Evolutionary conservation across 1,284 basidiomycete species (phyloP).

Genomic region (Cutaneotrichosporon cavernicola): DNA sequence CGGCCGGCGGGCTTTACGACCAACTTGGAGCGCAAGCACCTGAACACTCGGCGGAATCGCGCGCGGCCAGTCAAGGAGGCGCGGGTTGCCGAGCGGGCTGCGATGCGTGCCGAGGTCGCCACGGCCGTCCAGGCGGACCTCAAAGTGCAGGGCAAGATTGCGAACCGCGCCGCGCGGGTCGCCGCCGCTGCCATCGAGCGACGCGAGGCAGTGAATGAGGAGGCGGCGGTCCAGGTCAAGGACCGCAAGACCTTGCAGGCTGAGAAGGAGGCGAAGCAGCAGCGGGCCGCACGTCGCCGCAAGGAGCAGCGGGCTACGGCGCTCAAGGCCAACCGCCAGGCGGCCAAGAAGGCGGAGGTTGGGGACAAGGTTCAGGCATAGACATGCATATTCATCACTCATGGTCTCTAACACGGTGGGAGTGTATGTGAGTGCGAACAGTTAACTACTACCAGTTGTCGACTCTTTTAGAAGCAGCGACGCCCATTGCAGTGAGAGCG

Average conservation of each 20-base stretch:
- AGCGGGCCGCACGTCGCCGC: neutral
- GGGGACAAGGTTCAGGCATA: slow-evolving; percentile 10
- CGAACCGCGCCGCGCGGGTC: slow-evolving; percentile 6
- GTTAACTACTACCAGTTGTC: neutral
- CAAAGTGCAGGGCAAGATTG: neutral
- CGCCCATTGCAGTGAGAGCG: neutral
- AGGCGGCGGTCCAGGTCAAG: slow-evolving; percentile 2
- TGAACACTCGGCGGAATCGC: slow-evolving; percentile 35
- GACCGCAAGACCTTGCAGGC: neutral
- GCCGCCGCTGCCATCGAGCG: neutral
- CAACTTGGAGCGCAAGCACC: slow-evolving; percentile 35
- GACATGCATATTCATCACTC: slow-evolving; percentile 15
- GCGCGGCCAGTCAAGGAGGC: slow-evolving; percentile 36
- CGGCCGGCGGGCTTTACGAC: slow-evolving; percentile 38
- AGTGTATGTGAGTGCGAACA: neutral
- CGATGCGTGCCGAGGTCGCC: slow-evolving; percentile 8
- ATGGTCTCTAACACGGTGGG: neutral
- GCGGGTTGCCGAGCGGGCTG: slow-evolving; percentile 14
- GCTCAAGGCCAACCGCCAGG: slow-evolving; percentile 1
- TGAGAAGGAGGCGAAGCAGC: neutral
- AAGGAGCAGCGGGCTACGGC: neutral
- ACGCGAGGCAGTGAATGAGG: neutral
- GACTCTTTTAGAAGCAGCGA: too few relatives aligned
- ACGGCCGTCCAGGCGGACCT: neutral
- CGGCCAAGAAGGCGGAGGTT: slow-evolving; percentile 11